Evolutionary conservation across 148 eudicot genomes (phyloP), one percentile per base, ranked within the genome.

Genomic region (Amaranthus hypochondriacus): DNA sequence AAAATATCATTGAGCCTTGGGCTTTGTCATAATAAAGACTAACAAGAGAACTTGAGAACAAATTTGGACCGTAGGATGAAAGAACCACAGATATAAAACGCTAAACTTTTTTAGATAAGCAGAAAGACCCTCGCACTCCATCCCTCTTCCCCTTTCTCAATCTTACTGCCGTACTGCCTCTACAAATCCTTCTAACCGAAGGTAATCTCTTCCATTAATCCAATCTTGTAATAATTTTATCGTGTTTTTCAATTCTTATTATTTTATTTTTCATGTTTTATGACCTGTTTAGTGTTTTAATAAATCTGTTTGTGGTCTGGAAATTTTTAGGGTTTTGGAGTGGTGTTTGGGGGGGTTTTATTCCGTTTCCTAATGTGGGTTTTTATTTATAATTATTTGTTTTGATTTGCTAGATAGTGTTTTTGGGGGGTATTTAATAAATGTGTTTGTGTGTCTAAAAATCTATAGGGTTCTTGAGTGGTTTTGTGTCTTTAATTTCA

Each of bases 311-410:
- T 15, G 11, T 48, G 0, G 7, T 43, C 1, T 0, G 3, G 6
- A 1, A n/a, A 46, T 5, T 53, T 51, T 14, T 69, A 59, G 73
- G 60, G 71, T 75, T 75, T 69, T 76, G n/a, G 73, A 2, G 60
- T 46, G 68, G 55, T 43, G n/a, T 63, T 49, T 61, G 69, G 52
- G 69, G 52, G 44, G 62, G 48, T 21, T 42, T 51, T 58, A 9
- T 15, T 18, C 5, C 5, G 9, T 42, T 42, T 7, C 3, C 3
- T 28, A 60, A 28, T 28, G 12, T 60, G 44, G 11, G 4, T 28
- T 4, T 42, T 62, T 43, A 10, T 62, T 62, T 3, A 46, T 21
- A 7, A 18, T 59, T 48, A 8, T 48, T 8, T 0, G 11, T 3
- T 39, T 62, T 5, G 57, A 39, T 42, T 61, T 73, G 51, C 62